Base-by-base conservation (phyloP, 2,329 filamentous ascomycete species). In the Cladorrhinum sp. region DNA sequence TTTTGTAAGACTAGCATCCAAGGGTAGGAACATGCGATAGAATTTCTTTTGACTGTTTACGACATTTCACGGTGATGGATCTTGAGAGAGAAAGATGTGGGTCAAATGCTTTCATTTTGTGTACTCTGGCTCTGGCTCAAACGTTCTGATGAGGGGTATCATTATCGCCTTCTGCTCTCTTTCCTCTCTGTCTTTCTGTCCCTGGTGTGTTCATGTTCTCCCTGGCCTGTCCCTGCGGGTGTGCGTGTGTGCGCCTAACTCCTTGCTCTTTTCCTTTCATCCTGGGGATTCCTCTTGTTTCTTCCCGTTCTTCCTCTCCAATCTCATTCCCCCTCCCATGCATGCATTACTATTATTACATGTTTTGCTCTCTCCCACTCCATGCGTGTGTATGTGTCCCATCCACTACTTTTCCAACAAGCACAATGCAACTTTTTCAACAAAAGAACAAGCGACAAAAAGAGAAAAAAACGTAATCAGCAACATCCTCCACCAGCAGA, bases 401-500 rank as follows among this genome's bases (percentile, higher is more conserved):
- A 18, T 42, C n/a, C 42, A 46, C 42, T n/a, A n/a, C n/a, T n/a
- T 46, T 46, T 46, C 42, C 42, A 46, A 46, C 16, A 46, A 46
- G n/a, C 42, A 46, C 10, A 8, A 21, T 12, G 42, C 6, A 10
- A 46, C n/a, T 46, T 46, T 46, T 46, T 20, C 42, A 46, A 46
- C 42, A 46, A 46, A 8, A 46, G 12, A 4, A 46, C 12, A 33
- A 53, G 21, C 20, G 0, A 2, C n/a, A 39, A 58, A 39, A 20
- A 42, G 7, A 53, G 42, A 46, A 36, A 59, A 54, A 33, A 16
- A 39, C 7, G 30, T 5, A 42, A 33, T 77, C 69, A 85, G 67
- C 82, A 85, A 66, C 82, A 84, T 2, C 79, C 77, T 8, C 77
- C 76, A 12, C 69, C 74, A 14, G 72, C 67, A 8, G 73, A 72